Evolutionary conservation across 202 grass and related monocot genomes (phyloP), one percentile per base, ranked within the genome.

Genomic region (Setaria viridis): DNA sequence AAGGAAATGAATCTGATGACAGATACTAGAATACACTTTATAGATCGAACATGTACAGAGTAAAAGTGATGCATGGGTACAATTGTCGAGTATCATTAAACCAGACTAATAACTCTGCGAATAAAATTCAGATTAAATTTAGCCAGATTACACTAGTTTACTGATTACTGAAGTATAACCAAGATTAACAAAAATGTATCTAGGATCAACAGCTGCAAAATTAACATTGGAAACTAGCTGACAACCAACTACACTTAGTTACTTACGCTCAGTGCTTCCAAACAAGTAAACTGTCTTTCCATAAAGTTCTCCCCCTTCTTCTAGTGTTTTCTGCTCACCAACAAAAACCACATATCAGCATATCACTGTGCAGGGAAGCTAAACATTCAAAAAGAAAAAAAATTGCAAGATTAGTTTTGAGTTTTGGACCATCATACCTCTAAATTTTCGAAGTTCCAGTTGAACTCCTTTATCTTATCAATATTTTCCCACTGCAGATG

Each of bases 211-310:
- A 33, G 32, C 6, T 29, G 35, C 3, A 67, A 79, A 35, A 66
- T 39, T 83, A 33, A 53, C 12, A 42, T 64, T 37, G 53, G 49
- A 34, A 68, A 15, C 34, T 56, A 72, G 32, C 4, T 58, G 9
- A 49, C 13, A 58, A 56, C 4, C 17, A 90, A 63, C 56, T 42
- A 82, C 47, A 80, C 81, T 46, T 47, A 71, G 25, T 73, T 17
- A 73, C 70, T 88, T 90, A 99, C 91, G 86, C n/a, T 99, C 93
- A 9, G 96, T 99, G 88, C 91, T 94, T 55, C 88, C 93, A 77
- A 99, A 99, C 77, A 99, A 21, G 33, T 99, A 99, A 30, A 99
- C 88, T 29, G 81, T 95, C 85, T 99, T 99, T 37, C 88, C 91
- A 87, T 94, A 85, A 66, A 99, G 88, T 25, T 87, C 85, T 8